phyloP scores from a whole-genome alignment of 2,329 filamentous ascomycete genomes.

The Aspergillus eucalypticola region DNA sequence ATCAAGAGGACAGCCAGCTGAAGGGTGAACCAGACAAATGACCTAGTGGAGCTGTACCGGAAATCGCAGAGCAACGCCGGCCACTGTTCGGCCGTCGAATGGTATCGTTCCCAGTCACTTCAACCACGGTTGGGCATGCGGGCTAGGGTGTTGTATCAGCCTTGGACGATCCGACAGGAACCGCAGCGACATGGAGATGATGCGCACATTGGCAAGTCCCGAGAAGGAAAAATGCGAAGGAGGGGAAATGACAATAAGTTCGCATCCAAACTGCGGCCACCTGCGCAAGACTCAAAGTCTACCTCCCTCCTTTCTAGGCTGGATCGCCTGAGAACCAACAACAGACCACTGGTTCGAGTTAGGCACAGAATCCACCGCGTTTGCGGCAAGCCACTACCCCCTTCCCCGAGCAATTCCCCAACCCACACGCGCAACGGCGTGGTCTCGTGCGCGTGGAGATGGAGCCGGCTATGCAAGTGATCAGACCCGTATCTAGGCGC shows the following conservation, averaged over 20 bases:
- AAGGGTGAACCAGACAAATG: constrained; percentile 24
- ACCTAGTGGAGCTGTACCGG: constrained; percentile 26
- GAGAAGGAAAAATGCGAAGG: constrained; percentile 5
- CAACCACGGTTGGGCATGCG: constrained; percentile 34
- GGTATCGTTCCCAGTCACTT: constrained; percentile 22
- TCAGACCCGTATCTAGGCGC: constrained; percentile 29
- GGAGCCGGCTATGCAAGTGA: constrained; percentile 41
- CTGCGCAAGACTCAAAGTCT: constrained; percentile 29
- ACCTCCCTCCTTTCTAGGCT: constrained; percentile 22
- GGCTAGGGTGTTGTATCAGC: constrained; percentile 29
- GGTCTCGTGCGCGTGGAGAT: constrained; percentile 27
- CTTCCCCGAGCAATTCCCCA: constrained; percentile 27
- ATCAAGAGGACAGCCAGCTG: constrained; percentile 17
- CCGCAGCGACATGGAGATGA: constrained; percentile 30
- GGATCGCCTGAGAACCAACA: constrained; percentile 21
- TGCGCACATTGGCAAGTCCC: constrained; percentile 34
- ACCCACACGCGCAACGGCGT: constrained; percentile 28
- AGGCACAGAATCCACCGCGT: constrained; percentile 29
- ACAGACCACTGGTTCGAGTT: constrained; percentile 22
- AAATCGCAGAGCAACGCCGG: constrained; percentile 16
- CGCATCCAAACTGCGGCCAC: constrained; percentile 24
- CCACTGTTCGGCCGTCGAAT: constrained; percentile 25
- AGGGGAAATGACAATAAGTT: constrained; percentile 16
- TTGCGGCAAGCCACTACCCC: constrained; percentile 27
- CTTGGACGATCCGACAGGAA: constrained; percentile 35